Conservation (phyloP, 2,329 filamentous ascomycete species). For the Fusarium oxysporum region DNA sequence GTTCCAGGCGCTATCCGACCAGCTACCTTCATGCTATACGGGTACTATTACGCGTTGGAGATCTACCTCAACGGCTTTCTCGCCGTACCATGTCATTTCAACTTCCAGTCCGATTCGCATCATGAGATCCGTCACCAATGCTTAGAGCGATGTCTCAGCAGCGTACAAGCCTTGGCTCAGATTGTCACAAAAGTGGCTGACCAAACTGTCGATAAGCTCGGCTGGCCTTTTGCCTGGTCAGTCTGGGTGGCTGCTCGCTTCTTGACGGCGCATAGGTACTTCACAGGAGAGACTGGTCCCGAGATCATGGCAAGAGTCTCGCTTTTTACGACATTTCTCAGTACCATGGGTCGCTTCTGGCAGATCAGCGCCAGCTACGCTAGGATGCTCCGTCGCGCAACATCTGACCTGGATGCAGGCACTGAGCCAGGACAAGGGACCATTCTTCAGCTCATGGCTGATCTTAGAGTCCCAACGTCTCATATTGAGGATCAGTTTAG, state of each 20-base stretch:
- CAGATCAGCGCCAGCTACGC: not conserved
- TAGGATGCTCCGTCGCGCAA: not conserved
- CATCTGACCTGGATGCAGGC: not conserved
- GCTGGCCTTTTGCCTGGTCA: not conserved
- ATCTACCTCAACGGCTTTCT: not conserved
- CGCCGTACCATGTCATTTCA: not conserved
- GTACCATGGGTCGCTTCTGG: not conserved
- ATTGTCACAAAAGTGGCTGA: not conserved
- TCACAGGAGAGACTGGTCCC: accelerated
- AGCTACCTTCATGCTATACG: not conserved
- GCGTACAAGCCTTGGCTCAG: not conserved
- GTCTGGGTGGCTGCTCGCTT: not conserved
- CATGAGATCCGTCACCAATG: not conserved
- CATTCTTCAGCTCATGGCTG: not conserved
- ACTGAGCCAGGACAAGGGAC: accelerated
- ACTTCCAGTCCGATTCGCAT: not conserved
- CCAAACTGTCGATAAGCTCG: not conserved
- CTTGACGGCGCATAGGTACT: not conserved
- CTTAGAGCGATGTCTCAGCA: not conserved
- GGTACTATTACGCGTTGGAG: not conserved
- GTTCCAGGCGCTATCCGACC: not conserved
- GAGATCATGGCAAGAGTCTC: accelerated
- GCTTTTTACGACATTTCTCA: not conserved
- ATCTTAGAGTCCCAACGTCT: not conserved
- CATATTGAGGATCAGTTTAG: not conserved